Conservation (phyloP, 2,329 filamentous ascomycete species). For the Bipolaris zeicola region DNA sequence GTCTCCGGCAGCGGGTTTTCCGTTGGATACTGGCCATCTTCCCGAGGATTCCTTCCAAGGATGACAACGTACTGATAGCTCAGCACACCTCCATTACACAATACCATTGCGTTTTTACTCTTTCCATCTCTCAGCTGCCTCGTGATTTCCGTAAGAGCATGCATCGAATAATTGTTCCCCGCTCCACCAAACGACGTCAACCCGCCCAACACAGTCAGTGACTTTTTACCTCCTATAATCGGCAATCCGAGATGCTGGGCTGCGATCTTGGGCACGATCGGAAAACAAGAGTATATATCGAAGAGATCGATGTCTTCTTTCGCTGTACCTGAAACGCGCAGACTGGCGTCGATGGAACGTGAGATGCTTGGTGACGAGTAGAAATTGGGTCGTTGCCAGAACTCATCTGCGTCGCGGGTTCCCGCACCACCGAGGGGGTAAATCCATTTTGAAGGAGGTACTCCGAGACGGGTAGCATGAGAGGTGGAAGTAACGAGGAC, state of each 20-base stretch:
- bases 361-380: slow-evolving; percentile 64
- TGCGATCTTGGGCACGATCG: slow-evolving; percentile 71
- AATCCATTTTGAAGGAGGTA: slow-evolving; percentile 64
- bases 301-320: slow-evolving; percentile 63
- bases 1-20: slow-evolving; percentile 53
- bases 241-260: slow-evolving; percentile 64
- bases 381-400: slow-evolving; percentile 67
- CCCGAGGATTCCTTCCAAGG: slow-evolving; percentile 57
- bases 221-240: slow-evolving; percentile 52
- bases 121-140: slow-evolving; percentile 57
- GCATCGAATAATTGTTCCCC: slow-evolving; percentile 74
- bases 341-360: slow-evolving; percentile 60
- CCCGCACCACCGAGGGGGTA: slow-evolving; percentile 69
- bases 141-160: slow-evolving; percentile 54
- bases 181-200: slow-evolving; percentile 72
- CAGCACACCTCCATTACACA: slow-evolving; percentile 70
- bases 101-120: slow-evolving; percentile 60
- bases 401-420: slow-evolving; percentile 62
- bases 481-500: slow-evolving; percentile 64
- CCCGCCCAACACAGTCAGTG: slow-evolving; percentile 67
- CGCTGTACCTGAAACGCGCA: slow-evolving; percentile 55
- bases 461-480: slow-evolving; percentile 59
- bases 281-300: slow-evolving; percentile 73
- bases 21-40: slow-evolving; percentile 54
- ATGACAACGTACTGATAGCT: slow-evolving; percentile 69